These are phyloP conservation scores for Cryptomeria japonica DNA, from an alignment of 75 land plant genomes.

Conservation along the genomic window DNA sequence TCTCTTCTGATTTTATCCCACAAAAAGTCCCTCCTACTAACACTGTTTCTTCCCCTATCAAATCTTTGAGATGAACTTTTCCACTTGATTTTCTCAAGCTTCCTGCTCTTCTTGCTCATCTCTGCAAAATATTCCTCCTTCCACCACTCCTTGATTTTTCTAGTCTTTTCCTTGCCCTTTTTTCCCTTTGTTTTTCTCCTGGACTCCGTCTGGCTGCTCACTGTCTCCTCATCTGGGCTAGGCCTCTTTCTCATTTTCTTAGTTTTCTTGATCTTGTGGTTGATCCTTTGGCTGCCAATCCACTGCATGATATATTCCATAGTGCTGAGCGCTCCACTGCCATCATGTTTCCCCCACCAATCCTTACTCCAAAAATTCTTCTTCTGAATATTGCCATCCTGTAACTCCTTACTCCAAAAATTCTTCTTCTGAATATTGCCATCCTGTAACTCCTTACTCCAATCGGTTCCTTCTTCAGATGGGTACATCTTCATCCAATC, in stretches of 20 bases:
- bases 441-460: conserved; percentile 41
- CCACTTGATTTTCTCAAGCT: conserved; percentile 12
- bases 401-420: conserved; percentile 48
- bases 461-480: conserved; percentile 41
- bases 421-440: conserved; percentile 13
- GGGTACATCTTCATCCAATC: conserved; percentile 19
- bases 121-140: conserved; percentile 75
- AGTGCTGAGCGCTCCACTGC: conserved; percentile 52
- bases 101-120: conserved; percentile 51
- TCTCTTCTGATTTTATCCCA: conserved; percentile 40
- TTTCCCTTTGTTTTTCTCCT: conserved; percentile 15
- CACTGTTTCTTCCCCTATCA: conserved; percentile 10
- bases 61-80: background rate
- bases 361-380: conserved; percentile 47
- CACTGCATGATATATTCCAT: conserved; percentile 82
- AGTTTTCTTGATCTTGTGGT: conserved; percentile 2
- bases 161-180: conserved; percentile 28
- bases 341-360: conserved; percentile 79
- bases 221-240: conserved; percentile 9
- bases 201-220: conserved; percentile 10
- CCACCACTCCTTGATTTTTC: conserved; percentile 88
- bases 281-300: conserved; percentile 64
- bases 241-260: conserved; percentile 24
- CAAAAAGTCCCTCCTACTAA: background rate
- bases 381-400: conserved; percentile 6